Conservation (phyloP, 2,329 filamentous ascomycete species). For the Ophiocordyceps robertsii region DNA sequence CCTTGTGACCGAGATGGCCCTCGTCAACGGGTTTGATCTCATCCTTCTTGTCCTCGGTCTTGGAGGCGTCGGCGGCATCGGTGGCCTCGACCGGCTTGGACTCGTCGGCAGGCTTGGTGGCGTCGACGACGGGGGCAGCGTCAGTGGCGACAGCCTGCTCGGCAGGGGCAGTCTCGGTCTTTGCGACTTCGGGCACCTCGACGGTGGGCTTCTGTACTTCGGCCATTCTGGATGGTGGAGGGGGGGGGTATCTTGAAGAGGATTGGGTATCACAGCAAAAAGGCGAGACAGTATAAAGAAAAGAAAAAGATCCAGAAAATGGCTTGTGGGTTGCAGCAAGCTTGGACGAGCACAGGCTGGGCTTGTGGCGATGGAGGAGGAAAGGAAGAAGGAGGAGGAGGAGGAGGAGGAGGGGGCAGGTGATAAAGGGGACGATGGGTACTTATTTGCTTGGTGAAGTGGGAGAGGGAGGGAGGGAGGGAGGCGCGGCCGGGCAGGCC, state of each 20-base stretch:
- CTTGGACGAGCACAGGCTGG: constrained; percentile 15
- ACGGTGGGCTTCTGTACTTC: constrained; percentile 57
- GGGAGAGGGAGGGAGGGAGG: constrained; percentile 5
- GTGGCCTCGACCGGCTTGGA: constrained; percentile 21
- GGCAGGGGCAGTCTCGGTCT: constrained; percentile 36
- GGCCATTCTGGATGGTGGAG: constrained; percentile 48
- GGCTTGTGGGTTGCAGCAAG: constrained; percentile 8
- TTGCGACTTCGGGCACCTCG: constrained; percentile 27
- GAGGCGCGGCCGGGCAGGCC: constrained; percentile 5
- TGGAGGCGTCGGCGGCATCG: constrained; percentile 24
- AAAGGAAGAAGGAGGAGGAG: constrained; percentile 14
- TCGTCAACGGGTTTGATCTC: constrained; percentile 63
- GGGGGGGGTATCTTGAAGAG: neutral
- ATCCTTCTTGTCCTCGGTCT: constrained; percentile 31
- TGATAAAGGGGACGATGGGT: constrained; percentile 22
- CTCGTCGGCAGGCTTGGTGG: constrained; percentile 25
- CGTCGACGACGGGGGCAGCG: constrained; percentile 16
- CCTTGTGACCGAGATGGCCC: constrained; percentile 82
- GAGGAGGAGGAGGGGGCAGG: constrained; percentile 12
- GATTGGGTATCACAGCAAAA: constrained; percentile 33
- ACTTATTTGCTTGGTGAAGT: constrained; percentile 24
- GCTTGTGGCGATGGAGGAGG: constrained; percentile 11
- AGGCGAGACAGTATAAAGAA: constrained; percentile 27
- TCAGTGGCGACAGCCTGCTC: constrained; percentile 17
- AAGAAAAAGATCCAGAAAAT: constrained; percentile 21